Evolutionary conservation across 2,329 filamentous ascomycete genomes (phyloP).

Genomic region (Niveomyces coronatus): DNA sequence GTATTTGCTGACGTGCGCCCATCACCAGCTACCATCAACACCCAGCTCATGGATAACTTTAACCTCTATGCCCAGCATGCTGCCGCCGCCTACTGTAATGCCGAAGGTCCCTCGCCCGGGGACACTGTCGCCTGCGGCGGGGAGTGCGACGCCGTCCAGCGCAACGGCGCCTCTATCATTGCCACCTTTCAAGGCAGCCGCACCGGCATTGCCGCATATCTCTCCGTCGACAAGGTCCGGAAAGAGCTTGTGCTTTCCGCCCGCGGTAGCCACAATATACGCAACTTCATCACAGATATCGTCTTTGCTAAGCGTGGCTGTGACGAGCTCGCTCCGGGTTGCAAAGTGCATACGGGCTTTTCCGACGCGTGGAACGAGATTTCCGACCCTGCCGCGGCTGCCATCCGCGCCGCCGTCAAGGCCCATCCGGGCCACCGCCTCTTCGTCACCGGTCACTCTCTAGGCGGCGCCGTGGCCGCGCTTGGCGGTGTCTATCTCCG

Average conservation of each 20-base stretch:
- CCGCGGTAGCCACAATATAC: constrained; percentile 46
- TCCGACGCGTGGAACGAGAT: constrained; percentile 47
- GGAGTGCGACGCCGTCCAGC: constrained; percentile 33
- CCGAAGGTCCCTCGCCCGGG: constrained; percentile 24
- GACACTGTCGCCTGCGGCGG: constrained; percentile 31
- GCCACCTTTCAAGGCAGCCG: constrained; percentile 29
- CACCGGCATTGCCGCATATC: constrained; percentile 39
- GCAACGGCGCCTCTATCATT: constrained; percentile 33
- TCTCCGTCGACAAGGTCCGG: constrained; percentile 37
- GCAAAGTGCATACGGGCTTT: constrained; percentile 49
- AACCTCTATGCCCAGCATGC: constrained; percentile 42
- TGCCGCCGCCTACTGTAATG: constrained; percentile 45
- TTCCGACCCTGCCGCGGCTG: constrained; percentile 26
- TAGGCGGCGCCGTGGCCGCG: constrained; percentile 55
- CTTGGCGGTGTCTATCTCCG: constrained; percentile 49
- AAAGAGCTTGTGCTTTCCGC: constrained; percentile 48
- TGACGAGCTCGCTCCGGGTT: constrained; percentile 28
- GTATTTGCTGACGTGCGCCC: constrained; percentile 1
- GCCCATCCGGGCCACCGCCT: constrained; percentile 42
- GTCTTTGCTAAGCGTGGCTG: constrained; percentile 22
- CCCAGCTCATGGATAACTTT: constrained; percentile 27
- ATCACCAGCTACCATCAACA: constrained; percentile 16
- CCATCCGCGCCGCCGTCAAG: constrained; percentile 31
- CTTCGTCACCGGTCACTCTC: constrained; percentile 56
- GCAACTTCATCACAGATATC: constrained; percentile 52